A percentile compares a stretch with the other conserved stretches of the same genome.
Evolutionary conservation across 2,329 filamentous ascomycete species (phyloP).

Genomic region (Apiospora pterosperma): DNA sequence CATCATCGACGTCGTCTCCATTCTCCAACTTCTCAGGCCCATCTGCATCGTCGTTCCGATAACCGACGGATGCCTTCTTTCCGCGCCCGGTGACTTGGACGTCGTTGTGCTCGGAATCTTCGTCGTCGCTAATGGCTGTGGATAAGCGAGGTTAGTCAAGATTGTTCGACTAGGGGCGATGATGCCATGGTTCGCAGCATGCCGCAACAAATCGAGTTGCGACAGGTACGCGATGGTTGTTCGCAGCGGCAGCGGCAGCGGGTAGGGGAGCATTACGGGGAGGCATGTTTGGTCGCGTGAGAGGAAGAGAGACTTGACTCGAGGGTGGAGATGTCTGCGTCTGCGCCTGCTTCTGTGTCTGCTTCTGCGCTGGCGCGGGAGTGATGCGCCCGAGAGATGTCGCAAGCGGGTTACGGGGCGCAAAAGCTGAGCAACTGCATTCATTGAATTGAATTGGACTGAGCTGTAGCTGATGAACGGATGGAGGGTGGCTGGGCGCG

Average conservation of each 20-base stretch:
- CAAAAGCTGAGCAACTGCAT: too few relatives aligned
- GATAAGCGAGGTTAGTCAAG: conserved; percentile 6
- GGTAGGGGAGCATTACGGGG: conserved; percentile 16
- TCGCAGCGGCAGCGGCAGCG: conserved; percentile 3
- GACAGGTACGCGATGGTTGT: background rate
- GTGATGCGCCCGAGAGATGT: background rate
- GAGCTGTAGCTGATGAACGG: background rate
- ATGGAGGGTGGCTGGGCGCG: background rate
- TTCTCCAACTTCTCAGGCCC: conserved; percentile 14
- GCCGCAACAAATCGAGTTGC: background rate
- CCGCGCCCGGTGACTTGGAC: conserved; percentile 10
- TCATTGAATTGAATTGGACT: too few relatives aligned
- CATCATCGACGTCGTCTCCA: conserved; percentile 20
- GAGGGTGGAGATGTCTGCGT: background rate
- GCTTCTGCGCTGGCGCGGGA: background rate
- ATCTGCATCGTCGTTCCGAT: conserved; percentile 1
- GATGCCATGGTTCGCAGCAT: background rate
- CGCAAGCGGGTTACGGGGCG: background rate
- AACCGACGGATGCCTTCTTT: conserved; percentile 5
- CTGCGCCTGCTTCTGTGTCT: background rate
- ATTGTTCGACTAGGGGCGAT: background rate
- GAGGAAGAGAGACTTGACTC: background rate
- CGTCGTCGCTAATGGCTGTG: conserved; percentile 41
- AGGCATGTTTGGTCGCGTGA: conserved; percentile 14
- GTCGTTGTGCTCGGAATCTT: conserved; percentile 31